Base-by-base conservation (phyloP, 2,329 filamentous ascomycete genomes). In the Ampelomyces quisqualis region DNA sequence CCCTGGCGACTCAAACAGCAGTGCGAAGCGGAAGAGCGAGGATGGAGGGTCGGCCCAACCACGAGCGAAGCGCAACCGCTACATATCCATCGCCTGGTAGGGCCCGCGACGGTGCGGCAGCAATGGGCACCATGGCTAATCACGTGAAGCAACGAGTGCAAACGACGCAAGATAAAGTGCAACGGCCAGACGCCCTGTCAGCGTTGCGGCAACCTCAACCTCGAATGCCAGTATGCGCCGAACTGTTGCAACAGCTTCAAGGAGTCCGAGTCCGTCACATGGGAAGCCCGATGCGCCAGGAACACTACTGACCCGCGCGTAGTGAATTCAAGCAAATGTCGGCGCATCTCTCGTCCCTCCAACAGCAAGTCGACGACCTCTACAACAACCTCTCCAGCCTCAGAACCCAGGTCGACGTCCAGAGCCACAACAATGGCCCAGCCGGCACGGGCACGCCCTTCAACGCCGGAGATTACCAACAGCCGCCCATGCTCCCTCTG, bases 321-420 rank as follows among this genome's bases (percentile, higher is more conserved):
- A 79, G 77, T 7, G 90, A 96, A 65, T 96, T 90, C 74, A 87
- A 83, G 60, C 79, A 83, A 24, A 89, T 96, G 82, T 80, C 82
- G 39, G 75, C 78, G 22, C 86, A 93, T 53, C 81, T 96, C 44
- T 73, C 74, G 8, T 77, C 79, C 7, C 77, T 96, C 17, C 90
- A 96, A 66, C 84, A 91, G 39, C 89, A 95, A 70, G 86, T 96
- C 58, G 84, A 88, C 45, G 78, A 78, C 49, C 78, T 97, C 21
- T 88, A 85, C 60, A 80, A 80, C 44, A 86, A 79, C 55, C 74
- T 96, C 60, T 86, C 77, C 59, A 74, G 79, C 32, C 74, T 95
- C 28, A 84, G 85, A 19, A 61, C 66, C 17, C 73, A 77, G 15
- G 58, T 72, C 49, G 69, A 67, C 23, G 48, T 59, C 7, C 56